Evolutionary conservation across 2,329 filamentous ascomycete species (phyloP).

Genomic region (Cercospora sp.): DNA sequence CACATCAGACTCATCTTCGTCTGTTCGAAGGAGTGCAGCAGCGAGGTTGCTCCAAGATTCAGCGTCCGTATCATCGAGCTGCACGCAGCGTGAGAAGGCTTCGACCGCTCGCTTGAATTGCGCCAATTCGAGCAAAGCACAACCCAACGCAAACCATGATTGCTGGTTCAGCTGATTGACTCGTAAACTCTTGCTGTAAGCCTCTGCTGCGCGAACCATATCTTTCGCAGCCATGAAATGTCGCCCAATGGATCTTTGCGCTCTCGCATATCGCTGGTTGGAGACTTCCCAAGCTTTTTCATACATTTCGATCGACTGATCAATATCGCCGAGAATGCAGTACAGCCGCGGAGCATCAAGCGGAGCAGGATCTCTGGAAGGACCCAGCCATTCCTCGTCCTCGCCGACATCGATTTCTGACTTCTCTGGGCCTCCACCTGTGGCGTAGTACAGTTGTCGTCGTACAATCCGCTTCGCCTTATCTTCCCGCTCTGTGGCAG

Average conservation of each 20-base stretch:
- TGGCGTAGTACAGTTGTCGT: slow-evolving; percentile 73
- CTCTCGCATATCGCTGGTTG: slow-evolving; percentile 74
- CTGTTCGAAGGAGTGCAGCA: slow-evolving; percentile 64
- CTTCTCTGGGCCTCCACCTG: slow-evolving; percentile 44
- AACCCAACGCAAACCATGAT: slow-evolving; percentile 88
- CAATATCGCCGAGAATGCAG: slow-evolving; percentile 91
- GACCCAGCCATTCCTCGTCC: slow-evolving; percentile 61
- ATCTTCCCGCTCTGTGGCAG: slow-evolving; percentile 74
- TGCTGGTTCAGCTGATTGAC: slow-evolving; percentile 80
- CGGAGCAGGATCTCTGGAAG: slow-evolving; percentile 68
- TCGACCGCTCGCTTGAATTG: slow-evolving; percentile 77
- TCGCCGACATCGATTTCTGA: slow-evolving; percentile 39
- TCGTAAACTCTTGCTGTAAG: slow-evolving; percentile 74
- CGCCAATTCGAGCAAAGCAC: slow-evolving; percentile 76
- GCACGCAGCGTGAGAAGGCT: slow-evolving; percentile 79
- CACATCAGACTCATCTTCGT: slow-evolving; percentile 24
- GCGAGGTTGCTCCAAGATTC: slow-evolving; percentile 95
- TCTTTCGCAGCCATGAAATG: slow-evolving; percentile 69
- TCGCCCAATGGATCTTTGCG: slow-evolving; percentile 83
- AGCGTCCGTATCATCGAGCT: slow-evolving; percentile 83
- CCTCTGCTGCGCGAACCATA: slow-evolving; percentile 67
- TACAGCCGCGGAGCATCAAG: slow-evolving; percentile 83
- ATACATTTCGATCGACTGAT: slow-evolving; percentile 72
- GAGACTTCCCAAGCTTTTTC: slow-evolving; percentile 87
- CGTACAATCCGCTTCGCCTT: slow-evolving; percentile 77